Conservation (phyloP, 83 land plant species). For the Diphasiastrum complanatum region DNA sequence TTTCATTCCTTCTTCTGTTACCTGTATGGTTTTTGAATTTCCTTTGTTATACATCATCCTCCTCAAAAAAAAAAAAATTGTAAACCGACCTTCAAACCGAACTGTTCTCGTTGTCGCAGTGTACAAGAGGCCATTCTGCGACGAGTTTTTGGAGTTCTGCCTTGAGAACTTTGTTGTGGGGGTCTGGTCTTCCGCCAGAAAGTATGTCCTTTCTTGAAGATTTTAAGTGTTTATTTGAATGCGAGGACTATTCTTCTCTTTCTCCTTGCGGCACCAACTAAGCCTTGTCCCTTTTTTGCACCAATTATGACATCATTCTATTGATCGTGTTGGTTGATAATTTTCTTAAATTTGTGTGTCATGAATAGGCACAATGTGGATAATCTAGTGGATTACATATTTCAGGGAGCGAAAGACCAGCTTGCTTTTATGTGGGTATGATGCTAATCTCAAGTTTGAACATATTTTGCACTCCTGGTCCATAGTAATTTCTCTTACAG, state of each 20-base stretch:
- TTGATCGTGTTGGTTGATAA: too few relatives aligned
- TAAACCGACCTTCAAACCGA: neutral
- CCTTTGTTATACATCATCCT: neutral
- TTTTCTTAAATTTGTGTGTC: too few relatives aligned
- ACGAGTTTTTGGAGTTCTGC: conserved; percentile 25
- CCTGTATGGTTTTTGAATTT: neutral
- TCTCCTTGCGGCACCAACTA: too few relatives aligned
- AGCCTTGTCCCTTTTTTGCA: too few relatives aligned
- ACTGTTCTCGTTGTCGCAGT: conserved; percentile 9
- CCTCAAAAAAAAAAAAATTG: neutral
- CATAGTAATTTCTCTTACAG: too few relatives aligned
- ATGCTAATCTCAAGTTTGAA: too few relatives aligned
- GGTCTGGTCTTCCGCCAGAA: conserved; percentile 21
- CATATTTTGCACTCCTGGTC: too few relatives aligned
- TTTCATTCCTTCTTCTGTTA: too few relatives aligned
- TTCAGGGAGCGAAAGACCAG: neutral
- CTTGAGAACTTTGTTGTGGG: conserved; percentile 26
- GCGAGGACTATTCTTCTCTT: neutral
- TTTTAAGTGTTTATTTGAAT: neutral
- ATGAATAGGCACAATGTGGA: conserved; percentile 20
- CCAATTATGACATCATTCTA: too few relatives aligned
- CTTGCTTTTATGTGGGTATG: conserved; percentile 21
- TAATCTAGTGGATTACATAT: conserved; percentile 16
- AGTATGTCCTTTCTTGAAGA: conserved; percentile 10
- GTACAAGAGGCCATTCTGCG: conserved; percentile 20